Base-by-base conservation (phyloP, 345 rosid genomes). In the Lepidium didymum region DNA sequence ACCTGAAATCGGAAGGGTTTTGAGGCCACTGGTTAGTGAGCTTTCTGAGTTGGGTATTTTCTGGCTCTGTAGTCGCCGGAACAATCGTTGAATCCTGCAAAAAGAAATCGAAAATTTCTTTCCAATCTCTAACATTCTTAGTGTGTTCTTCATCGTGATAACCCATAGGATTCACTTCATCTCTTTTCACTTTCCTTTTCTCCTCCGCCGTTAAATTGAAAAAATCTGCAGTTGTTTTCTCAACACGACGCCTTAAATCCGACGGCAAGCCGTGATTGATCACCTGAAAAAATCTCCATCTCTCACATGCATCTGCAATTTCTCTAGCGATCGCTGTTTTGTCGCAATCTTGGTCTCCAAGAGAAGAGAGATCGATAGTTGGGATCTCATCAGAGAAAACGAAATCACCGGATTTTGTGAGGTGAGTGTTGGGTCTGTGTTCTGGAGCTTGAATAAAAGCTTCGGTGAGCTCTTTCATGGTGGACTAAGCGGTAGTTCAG, bases 41-140 rank as follows among this genome's bases (percentile, higher is more conserved):
- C 57, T 56, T 49, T 56, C 86, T 82, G 5, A 82, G 66, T 35
- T 83, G 79, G 55, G 74, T 15, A 49, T 82, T 88, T 68, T 78
- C 76, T 29, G 81, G 84, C 14, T 82, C 86, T 7, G 72, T 47
- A 3, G 88, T 80, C 31, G 92, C 92, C 13, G 98, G 95, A 47
- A 81, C 61, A 2, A 80, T 18, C 7, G 85, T 79, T 3, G 92
- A 87, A 15, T 87, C 96, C 38, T 79, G 70, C 55, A 83, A 72
- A 55, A 79, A 62, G 56, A 84, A 86, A 49, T 93, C 98, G 44
- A 90, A 86, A 4, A 90, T 80, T 56, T 93, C 97, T 74, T 88
- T 93, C 98, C 98, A 93, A 49, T 93, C 97, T 63, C 90, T 80
- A 71, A 93, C 88, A 72, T 90, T 93, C 75, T 93, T 93, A 7